Percentiles rank a stretch among this genome's conserved stretches.
phyloP scores from a whole-genome alignment of 176 grass and related monocot genomes.

The Ensete glaucum region DNA sequence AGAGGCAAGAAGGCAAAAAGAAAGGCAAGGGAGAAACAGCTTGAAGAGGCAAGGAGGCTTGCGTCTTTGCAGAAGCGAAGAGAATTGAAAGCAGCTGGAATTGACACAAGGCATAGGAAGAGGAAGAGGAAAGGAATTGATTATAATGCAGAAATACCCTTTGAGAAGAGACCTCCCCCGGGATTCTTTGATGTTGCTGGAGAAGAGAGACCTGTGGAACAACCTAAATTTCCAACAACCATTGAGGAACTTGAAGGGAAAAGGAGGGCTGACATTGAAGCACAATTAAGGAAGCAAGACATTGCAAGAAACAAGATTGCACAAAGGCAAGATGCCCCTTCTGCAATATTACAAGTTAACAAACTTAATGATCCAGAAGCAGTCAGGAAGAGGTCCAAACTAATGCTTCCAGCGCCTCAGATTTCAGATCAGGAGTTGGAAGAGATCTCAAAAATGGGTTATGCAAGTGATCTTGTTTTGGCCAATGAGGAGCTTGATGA shows the following conservation, averaged over 20 bases:
- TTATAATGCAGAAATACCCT: conserved; percentile 85
- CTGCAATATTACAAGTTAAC: conserved; percentile 84
- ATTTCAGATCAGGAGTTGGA: conserved; percentile 94
- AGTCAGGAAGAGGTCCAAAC: conserved; percentile 78
- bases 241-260: conserved; percentile 91
- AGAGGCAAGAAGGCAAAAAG: conserved; percentile 91
- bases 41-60: conserved; percentile 88
- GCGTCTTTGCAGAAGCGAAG: conserved; percentile 87
- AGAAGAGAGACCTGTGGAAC: conserved; percentile 51
- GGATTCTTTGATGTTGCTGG: conserved; percentile 77
- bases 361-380: conserved; percentile 95
- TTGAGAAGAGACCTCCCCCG: conserved; percentile 79
- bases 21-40: conserved; percentile 92
- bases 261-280: conserved; percentile 74
- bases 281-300: conserved; percentile 83
- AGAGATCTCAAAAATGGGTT: conserved; percentile 93
- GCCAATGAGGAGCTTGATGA: conserved; percentile 54
- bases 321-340: conserved; percentile 83
- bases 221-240: conserved; percentile 76
- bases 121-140: conserved; percentile 90
- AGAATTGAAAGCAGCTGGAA: conserved; percentile 87
- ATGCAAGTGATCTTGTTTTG: conserved; percentile 48
- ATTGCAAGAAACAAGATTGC: conserved; percentile 81
- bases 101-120: conserved; percentile 55
- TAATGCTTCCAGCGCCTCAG: conserved; percentile 90